Evolutionary conservation across 2,329 filamentous ascomycete species (phyloP).

Genomic region (Aspergillus sp.): DNA sequence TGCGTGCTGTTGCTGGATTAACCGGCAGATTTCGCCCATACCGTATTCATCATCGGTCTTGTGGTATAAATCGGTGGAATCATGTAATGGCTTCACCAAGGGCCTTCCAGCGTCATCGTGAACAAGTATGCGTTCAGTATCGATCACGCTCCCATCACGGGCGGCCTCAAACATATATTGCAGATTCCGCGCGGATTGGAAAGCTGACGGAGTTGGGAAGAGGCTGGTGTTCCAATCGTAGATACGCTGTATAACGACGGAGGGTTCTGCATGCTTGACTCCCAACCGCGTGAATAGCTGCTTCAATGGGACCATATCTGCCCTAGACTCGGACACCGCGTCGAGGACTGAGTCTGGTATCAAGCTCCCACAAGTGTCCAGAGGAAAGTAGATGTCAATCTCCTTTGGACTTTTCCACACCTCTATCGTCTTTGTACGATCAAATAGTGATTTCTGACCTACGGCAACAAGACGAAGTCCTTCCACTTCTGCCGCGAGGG

Average conservation of each 20-base stretch:
- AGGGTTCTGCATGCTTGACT: neutral
- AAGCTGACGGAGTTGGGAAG: neutral
- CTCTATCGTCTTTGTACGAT: neutral
- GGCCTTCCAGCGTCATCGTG: neutral
- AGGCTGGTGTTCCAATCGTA: neutral
- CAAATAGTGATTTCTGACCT: accelerated
- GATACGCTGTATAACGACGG: neutral
- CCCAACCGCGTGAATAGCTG: neutral
- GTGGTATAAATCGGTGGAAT: neutral
- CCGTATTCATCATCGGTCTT: neutral
- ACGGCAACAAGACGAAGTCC: neutral
- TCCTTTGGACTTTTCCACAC: neutral
- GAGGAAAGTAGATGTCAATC: neutral
- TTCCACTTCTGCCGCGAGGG: neutral
- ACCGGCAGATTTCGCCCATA: neutral
- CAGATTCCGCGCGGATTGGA: neutral
- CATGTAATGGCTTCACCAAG: neutral
- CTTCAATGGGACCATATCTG: neutral
- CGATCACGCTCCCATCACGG: neutral
- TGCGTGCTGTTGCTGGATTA: neutral
- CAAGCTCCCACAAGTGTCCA: neutral
- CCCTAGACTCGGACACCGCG: neutral
- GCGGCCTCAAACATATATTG: neutral
- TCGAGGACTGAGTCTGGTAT: neutral
- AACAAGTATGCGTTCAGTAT: neutral